phyloP scores from a whole-genome alignment of 2,329 filamentous ascomycete genomes.

The Hypoxylon sp. region DNA sequence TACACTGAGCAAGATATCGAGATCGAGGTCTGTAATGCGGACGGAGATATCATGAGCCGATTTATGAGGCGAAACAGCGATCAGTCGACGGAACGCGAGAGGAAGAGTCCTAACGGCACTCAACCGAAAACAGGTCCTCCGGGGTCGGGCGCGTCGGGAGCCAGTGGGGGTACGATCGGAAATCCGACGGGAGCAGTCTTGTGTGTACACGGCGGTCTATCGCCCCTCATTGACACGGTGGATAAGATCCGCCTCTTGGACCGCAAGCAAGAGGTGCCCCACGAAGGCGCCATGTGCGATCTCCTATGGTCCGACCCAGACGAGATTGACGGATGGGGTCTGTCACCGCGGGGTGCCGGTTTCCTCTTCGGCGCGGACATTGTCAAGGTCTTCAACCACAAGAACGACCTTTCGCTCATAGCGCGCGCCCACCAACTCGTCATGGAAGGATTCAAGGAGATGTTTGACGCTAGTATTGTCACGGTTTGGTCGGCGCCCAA shows the following conservation, averaged over 20 bases:
- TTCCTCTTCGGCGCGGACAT: constrained; percentile 97
- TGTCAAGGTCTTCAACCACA: constrained; percentile 94
- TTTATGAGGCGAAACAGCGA: constrained; percentile 67
- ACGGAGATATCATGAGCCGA: constrained; percentile 81
- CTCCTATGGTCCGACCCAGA: constrained; percentile 98
- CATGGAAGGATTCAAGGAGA: constrained; percentile 99
- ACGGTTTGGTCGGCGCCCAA: constrained; percentile 99
- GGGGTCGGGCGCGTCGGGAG: constrained; percentile 82
- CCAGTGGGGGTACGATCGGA: constrained; percentile 72
- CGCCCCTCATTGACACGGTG: constrained; percentile 89
- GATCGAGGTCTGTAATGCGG: constrained; percentile 91
- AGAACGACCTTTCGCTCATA: constrained; percentile 91
- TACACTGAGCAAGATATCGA: constrained; percentile 80
- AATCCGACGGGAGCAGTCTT: constrained; percentile 86
- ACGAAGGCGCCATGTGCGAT: constrained; percentile 99
- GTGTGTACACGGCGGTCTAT: constrained; percentile 94
- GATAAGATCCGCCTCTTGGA: constrained; percentile 97
- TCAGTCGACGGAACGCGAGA: constrained; percentile 45
- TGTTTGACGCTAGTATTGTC: constrained; percentile 96
- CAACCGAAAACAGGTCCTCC: constrained; percentile 76
- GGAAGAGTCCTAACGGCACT: constrained; percentile 54
- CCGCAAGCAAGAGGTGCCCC: constrained; percentile 96
- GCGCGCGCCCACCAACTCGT: constrained; percentile 96
- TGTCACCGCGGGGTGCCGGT: constrained; percentile 92
- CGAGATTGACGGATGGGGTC: constrained; percentile 96